Conservation (phyloP, 805 yeast genomes). For the Henningerozyma blattae region DNA sequence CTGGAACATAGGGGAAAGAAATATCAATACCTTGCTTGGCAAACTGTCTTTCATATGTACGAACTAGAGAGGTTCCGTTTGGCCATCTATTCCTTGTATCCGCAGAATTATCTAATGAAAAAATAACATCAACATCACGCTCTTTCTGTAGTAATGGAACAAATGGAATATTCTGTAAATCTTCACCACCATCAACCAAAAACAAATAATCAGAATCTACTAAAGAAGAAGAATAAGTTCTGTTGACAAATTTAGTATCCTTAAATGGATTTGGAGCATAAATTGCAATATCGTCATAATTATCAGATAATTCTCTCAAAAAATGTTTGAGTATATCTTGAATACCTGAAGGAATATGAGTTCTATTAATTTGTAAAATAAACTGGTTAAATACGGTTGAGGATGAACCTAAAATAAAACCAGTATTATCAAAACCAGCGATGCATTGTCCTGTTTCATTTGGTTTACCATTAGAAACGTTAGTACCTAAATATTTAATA, state of each 20-base stretch:
- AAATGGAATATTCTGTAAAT: conserved; percentile 50
- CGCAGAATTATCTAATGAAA: conserved; percentile 61
- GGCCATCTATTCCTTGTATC: conserved; percentile 57
- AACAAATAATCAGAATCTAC: conserved; percentile 32
- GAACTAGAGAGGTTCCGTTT: conserved; percentile 46
- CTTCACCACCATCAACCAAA: conserved; percentile 68
- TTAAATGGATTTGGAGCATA: conserved; percentile 64
- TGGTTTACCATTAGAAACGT: conserved; percentile 48
- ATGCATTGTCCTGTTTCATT: conserved; percentile 36
- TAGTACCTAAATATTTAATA: conserved; percentile 58
- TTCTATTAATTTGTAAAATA: conserved; percentile 38
- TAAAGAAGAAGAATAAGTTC: conserved; percentile 24
- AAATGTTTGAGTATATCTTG: conserved; percentile 29
- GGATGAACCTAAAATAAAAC: conserved; percentile 74
- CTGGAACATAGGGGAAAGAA: conserved; percentile 77
- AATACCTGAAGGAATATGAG: conserved; percentile 32
- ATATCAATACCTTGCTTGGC: conserved; percentile 40
- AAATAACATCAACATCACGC: conserved; percentile 49
- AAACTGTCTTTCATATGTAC: conserved; percentile 50
- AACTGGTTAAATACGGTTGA: conserved; percentile 68
- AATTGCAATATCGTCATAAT: conserved; percentile 56
- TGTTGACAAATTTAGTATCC: conserved; percentile 24
- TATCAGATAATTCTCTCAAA: conserved; percentile 34
- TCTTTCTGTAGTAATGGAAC: conserved; percentile 48
- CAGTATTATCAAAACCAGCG: conserved; percentile 68